Evolutionary conservation across 129 eudicot species (phyloP).

Genomic region (Silybum marianum): DNA sequence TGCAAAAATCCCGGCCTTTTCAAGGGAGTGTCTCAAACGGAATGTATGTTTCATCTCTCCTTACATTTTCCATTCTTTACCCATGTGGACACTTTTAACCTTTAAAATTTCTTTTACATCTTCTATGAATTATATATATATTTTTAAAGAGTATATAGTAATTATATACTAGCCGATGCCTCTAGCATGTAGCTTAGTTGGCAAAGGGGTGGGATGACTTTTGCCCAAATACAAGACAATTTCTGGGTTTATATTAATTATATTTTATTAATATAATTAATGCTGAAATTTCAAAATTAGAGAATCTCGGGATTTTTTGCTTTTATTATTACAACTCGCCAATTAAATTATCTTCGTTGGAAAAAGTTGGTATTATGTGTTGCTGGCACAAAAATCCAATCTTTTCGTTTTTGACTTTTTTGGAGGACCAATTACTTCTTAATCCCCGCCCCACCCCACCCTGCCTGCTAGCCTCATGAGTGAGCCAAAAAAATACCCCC

Average conservation of each 20-base stretch:
- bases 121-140: background rate
- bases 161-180: no score
- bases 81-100: background rate
- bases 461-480: no score
- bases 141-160: no score
- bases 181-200: no score
- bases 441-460: no score
- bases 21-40: slow-evolving; percentile 91
- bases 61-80: background rate
- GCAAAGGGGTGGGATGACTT: no score
- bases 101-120: background rate
- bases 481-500: no score
- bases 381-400: slow-evolving; percentile 17
- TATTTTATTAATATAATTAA: no score
- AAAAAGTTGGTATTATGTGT: slow-evolving; percentile 20
- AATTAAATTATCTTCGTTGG: slow-evolving; percentile 10
- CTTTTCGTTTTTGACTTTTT: background rate
- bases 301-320: background rate
- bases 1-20: slow-evolving; percentile 95
- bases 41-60: slow-evolving; percentile 45
- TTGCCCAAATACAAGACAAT: no score
- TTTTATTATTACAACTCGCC: slow-evolving; percentile 27
- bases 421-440: no score
- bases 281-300: no score
- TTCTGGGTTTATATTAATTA: no score